Evolutionary conservation across 768 basidiomycete species (phyloP), one percentile per base, ranked within the genome.

Genomic region (Chalciporus piperatus): DNA sequence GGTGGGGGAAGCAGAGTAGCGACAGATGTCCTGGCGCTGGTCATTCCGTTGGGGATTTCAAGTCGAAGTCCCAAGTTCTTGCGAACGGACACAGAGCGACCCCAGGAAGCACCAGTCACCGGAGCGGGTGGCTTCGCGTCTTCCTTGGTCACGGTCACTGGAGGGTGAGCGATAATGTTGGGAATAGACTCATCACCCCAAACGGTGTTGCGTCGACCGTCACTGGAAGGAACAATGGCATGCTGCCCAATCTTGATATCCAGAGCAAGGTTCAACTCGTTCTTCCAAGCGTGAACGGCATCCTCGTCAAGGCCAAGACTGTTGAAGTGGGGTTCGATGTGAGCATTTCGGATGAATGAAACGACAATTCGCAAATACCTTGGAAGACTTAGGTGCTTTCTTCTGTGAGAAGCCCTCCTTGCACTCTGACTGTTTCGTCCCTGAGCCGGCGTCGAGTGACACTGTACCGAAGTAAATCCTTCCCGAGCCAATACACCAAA

Each of bases 241-340:
- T 77, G 69, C 44, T 75, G 72, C 2, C 63, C 73, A 47, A 71
- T 65, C 46, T 72, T 73, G 44, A 47, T 64, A 44, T 82, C 79
- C 22, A 84, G 56, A 6, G 76, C 79, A 50, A 66, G 73, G 54
- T 76, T 73, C 33, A 84, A 66, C n/a, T 85, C 84, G 4, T 72
- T 72, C 52, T 74, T 72, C 83, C 78, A 84, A 33, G 79, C 73
- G 25, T 25, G 25, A 25, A 25, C 25, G 7, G 25, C 25, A 41
- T 82, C 82, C 62, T 80, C 83, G 39, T 81, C 80, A 33, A 88
- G 79, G 54, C 81, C 73, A 25, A 87, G 74, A 55, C 85, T 89
- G 50, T 35, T n/a, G 43, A 50, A 19, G 19, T 35, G 16, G 3
- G 13, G 16, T 35, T 14, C 33, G 3, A 16, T 35, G 33, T 35